These are phyloP conservation scores for Aaosphaeria pasadenensis DNA, from an alignment of 2,329 filamentous ascomycete genomes.

Conservation along the genomic window DNA sequence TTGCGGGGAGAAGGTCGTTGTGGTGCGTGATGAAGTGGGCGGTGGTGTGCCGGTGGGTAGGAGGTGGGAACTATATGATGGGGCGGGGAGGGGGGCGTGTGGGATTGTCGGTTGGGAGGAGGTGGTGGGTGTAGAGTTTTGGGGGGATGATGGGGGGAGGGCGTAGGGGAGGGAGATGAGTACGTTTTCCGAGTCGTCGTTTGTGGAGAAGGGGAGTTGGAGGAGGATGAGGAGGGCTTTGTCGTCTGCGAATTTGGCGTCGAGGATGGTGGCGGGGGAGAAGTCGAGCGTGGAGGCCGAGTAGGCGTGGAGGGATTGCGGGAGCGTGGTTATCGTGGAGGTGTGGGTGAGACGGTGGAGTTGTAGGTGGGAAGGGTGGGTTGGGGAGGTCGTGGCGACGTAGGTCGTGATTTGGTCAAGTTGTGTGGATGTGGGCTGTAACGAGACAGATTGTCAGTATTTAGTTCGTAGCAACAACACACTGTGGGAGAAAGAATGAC, in stretches of 20 bases:
- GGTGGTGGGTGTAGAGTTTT: slow-evolving; percentile 1
- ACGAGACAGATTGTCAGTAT: slow-evolving; percentile 3
- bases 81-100: slow-evolving; percentile 1
- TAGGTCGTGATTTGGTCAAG: slow-evolving; percentile 19
- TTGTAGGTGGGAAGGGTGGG: slow-evolving; percentile 9
- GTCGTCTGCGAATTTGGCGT: slow-evolving; percentile 68
- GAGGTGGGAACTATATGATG: not conserved
- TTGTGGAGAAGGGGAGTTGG: slow-evolving; percentile 13
- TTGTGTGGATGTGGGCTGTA: slow-evolving; percentile 3
- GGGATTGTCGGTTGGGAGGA: slow-evolving; percentile 3
- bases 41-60: slow-evolving; percentile 1
- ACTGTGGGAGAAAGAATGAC: slow-evolving; percentile 1
- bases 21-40: not conserved
- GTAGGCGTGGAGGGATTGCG: slow-evolving; percentile 22
- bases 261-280: slow-evolving; percentile 46
- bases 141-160: not conserved
- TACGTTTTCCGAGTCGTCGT: not conserved
- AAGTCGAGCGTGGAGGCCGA: slow-evolving; percentile 55
- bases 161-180: not conserved
- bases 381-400: slow-evolving; percentile 11
- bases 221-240: slow-evolving; percentile 60
- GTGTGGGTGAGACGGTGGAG: slow-evolving; percentile 33
- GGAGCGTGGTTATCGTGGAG: slow-evolving; percentile 41
- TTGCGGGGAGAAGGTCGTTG: slow-evolving; percentile 5
- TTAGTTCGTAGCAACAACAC: not conserved